A percentile compares a stretch with the other conserved stretches of the same genome.
These are phyloP conservation scores for Aciculosporium take DNA, from an alignment of 2,329 filamentous ascomycete species.

Conservation along the genomic window DNA sequence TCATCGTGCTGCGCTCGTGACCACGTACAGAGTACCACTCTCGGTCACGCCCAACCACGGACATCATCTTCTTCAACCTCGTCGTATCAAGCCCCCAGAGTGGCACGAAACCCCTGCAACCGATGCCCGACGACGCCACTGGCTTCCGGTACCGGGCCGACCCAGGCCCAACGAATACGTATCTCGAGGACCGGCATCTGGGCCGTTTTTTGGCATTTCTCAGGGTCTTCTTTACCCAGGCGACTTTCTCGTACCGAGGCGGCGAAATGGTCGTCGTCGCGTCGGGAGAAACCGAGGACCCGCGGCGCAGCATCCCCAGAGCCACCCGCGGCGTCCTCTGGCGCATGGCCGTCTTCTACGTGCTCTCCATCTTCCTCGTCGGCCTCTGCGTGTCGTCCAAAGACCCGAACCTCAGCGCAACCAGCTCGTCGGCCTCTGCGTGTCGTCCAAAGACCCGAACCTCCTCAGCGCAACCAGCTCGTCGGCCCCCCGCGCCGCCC, in stretches of 20 bases:
- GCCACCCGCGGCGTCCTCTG: slow-evolving; percentile 21
- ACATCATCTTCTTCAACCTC: too few relatives aligned
- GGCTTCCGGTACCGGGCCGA: background rate
- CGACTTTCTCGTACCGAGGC: background rate
- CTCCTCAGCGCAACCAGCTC: background rate
- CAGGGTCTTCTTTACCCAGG: background rate
- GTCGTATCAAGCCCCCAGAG: too few relatives aligned
- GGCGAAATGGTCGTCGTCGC: background rate
- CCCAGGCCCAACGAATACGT: background rate
- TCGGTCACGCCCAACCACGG: too few relatives aligned
- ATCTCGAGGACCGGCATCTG: background rate
- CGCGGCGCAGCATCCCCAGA: slow-evolving; percentile 21
- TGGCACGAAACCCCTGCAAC: too few relatives aligned
- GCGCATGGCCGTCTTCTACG: slow-evolving; percentile 23
- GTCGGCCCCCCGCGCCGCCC: slow-evolving; percentile 19
- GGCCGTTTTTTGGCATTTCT: background rate
- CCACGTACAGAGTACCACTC: too few relatives aligned
- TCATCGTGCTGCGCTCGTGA: too few relatives aligned
- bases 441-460: background rate
- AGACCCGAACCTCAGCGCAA: background rate
- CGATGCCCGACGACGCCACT: too few relatives aligned
- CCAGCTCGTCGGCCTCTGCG: slow-evolving; percentile 11
- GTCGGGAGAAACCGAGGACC: slow-evolving; percentile 10
- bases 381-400: slow-evolving; percentile 11
- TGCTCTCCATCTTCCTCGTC: slow-evolving; percentile 23